Percentiles rank a stretch among this genome's conserved stretches.
Conservation (phyloP, 2,329 filamentous ascomycete genomes). For the Exophiala sideris region DNA sequence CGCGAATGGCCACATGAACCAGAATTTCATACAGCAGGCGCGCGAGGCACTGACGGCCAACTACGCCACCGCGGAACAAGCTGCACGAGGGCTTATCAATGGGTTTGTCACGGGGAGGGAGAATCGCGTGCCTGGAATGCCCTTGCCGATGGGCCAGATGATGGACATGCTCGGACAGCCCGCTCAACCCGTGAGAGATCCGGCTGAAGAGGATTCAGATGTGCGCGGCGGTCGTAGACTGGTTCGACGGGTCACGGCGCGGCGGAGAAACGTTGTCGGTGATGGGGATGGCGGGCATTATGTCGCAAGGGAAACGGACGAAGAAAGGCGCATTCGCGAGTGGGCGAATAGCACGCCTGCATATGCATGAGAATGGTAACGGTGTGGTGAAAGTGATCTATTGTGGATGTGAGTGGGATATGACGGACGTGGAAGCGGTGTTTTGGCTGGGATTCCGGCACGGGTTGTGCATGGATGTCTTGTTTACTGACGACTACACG, state of each 20-base stretch:
- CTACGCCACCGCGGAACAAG: constrained; percentile 33
- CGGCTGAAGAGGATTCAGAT: constrained; percentile 11
- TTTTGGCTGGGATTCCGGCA: no score
- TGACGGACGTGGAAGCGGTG: background rate
- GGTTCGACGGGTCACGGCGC: constrained; percentile 5
- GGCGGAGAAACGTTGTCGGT: constrained; percentile 35
- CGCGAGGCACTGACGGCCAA: constrained; percentile 34
- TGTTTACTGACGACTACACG: no score
- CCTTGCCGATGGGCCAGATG: constrained; percentile 18
- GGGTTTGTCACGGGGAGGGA: constrained; percentile 26
- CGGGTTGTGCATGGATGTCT: no score
- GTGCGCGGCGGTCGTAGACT: background rate
- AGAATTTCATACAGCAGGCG: constrained; percentile 50
- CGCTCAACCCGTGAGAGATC: background rate
- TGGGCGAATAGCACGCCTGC: constrained; percentile 18
- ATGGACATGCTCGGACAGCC: constrained; percentile 9
- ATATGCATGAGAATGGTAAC: background rate
- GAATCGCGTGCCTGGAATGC: constrained; percentile 22
- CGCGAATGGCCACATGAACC: constrained; percentile 54
- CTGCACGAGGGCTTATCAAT: constrained; percentile 31
- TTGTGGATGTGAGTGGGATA: background rate
- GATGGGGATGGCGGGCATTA: constrained; percentile 34
- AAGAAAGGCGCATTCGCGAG: constrained; percentile 19
- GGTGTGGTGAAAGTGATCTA: background rate
- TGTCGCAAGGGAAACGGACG: constrained; percentile 49